Conservation (phyloP, 495 filamentous ascomycete species). For the Penicillium atrosanguineum region DNA sequence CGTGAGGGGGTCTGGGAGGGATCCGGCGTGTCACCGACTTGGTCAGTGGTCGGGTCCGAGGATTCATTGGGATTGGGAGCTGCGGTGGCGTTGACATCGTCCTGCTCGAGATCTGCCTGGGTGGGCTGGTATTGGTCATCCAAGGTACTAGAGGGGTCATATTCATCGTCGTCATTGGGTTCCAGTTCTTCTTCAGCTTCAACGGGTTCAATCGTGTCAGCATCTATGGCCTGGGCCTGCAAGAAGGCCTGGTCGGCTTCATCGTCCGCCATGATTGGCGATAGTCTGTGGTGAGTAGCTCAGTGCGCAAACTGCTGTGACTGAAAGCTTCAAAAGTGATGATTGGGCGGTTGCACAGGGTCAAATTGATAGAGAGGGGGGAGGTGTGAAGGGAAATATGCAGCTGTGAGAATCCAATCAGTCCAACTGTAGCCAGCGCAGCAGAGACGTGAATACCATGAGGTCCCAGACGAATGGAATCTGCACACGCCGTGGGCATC, state of each 20-base stretch:
- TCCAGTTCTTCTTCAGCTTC: slow-evolving; percentile 45
- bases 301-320: slow-evolving; percentile 2
- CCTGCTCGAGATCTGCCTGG: slow-evolving; percentile 25
- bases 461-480: background rate
- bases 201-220: slow-evolving; percentile 40
- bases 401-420: background rate
- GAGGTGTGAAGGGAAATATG: background rate
- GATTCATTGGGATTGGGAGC: slow-evolving; percentile 21
- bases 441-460: background rate
- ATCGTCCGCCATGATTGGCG: slow-evolving; percentile 53
- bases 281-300: slow-evolving; percentile 9
- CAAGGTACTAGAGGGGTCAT: slow-evolving; percentile 52
- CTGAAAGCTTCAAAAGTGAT: background rate
- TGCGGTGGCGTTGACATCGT: slow-evolving; percentile 1
- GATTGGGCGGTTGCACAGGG: background rate
- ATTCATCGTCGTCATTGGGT: slow-evolving; percentile 49
- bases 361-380: background rate
- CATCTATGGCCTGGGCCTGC: slow-evolving; percentile 52
- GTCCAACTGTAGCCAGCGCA: background rate
- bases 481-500: background rate
- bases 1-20: slow-evolving; percentile 36
- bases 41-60: slow-evolving; percentile 31
- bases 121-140: slow-evolving; percentile 41
- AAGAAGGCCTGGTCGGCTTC: slow-evolving; percentile 62
- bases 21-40: slow-evolving; percentile 23